These are phyloP conservation scores for Echites panduratus DNA, from an alignment of 257 asterid species.

Conservation along the genomic window DNA sequence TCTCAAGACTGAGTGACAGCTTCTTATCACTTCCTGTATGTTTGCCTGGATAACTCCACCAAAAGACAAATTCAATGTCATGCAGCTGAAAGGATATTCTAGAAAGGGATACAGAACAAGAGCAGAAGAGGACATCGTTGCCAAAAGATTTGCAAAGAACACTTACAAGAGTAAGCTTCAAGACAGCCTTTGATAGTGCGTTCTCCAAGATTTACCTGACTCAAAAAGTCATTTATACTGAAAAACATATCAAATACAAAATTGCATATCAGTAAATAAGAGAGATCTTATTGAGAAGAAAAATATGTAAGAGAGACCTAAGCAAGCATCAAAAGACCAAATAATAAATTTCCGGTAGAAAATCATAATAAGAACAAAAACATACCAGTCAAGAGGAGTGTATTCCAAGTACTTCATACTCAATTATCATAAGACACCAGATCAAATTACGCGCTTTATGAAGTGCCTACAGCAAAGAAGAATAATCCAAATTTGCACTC, in stretches of 20 bases:
- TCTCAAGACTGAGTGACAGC: constrained; percentile 89
- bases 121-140: neutral
- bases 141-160: constrained; percentile 9
- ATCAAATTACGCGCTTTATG: no score
- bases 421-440: constrained; percentile 14
- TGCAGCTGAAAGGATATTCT: constrained; percentile 6
- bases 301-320: neutral
- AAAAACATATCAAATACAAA: constrained; percentile 13
- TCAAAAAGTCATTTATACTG: constrained; percentile 80
- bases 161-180: constrained; percentile 96
- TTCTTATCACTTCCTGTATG: constrained; percentile 85
- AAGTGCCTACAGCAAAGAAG: neutral
- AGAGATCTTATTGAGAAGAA: neutral
- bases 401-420: constrained; percentile 87
- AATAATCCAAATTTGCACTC: neutral
- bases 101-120: no score
- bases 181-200: constrained; percentile 79
- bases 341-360: neutral
- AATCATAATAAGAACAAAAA: neutral
- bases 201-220: constrained; percentile 80
- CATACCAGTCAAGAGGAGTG: constrained; percentile 76
- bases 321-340: neutral
- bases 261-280: neutral
- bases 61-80: constrained; percentile 10
- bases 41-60: constrained; percentile 56